Evolutionary conservation across 495 filamentous ascomycete species (phyloP).

Genomic region (Geopyxis carbonaria): DNA sequence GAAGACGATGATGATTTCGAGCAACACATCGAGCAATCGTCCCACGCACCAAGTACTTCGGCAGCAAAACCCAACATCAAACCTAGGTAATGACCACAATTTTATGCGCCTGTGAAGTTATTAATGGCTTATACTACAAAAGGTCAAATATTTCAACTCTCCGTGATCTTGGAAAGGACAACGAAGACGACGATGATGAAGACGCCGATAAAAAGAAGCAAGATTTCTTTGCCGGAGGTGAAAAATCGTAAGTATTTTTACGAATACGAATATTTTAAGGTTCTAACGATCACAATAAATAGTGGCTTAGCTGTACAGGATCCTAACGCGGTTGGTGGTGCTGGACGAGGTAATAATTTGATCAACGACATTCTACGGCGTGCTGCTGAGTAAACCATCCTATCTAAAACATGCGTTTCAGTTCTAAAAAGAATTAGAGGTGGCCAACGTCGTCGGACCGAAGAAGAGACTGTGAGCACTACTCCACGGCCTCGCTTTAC

Average conservation of each 20-base stretch:
- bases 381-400: slow-evolving; percentile 48
- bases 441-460: slow-evolving; percentile 11
- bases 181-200: slow-evolving; percentile 40
- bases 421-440: slow-evolving; percentile 11
- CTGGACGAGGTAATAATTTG: slow-evolving; percentile 35
- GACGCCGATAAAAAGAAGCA: slow-evolving; percentile 47
- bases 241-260: slow-evolving; percentile 50
- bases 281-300: slow-evolving; percentile 6
- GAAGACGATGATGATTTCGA: slow-evolving; percentile 11
- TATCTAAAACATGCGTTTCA: neutral
- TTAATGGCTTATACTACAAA: neutral
- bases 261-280: neutral
- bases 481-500: slow-evolving; percentile 46
- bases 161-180: slow-evolving; percentile 31
- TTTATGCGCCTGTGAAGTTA: neutral
- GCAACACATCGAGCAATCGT: neutral
- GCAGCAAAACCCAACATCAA: slow-evolving; percentile 1
- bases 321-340: slow-evolving; percentile 38
- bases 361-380: slow-evolving; percentile 67
- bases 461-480: slow-evolving; percentile 32
- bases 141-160: slow-evolving; percentile 27
- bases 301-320: slow-evolving; percentile 80
- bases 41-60: neutral
- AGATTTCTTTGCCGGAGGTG: slow-evolving; percentile 84
- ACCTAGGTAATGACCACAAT: neutral